A percentile compares a stretch with the other conserved stretches of the same genome.
These are phyloP conservation scores for Xylaria flabelliformis DNA, from an alignment of 495 filamentous ascomycete species.

Conservation along the genomic window DNA sequence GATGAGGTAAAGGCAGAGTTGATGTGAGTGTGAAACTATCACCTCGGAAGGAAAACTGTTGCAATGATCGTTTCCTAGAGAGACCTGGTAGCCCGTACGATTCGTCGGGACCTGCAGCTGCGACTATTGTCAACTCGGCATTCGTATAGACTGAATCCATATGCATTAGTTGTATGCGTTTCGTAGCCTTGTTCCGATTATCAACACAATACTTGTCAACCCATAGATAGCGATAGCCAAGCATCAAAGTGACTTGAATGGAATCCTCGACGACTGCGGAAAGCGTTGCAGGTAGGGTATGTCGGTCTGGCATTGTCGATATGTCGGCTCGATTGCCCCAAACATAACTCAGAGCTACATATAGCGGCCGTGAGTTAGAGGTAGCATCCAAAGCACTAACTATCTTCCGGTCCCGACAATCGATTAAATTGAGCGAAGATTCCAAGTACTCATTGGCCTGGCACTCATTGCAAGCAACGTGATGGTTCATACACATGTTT, in stretches of 20 bases:
- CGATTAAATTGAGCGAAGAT: conserved; percentile 9
- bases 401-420: neutral
- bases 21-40: conserved; percentile 27
- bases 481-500: neutral
- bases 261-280: conserved; percentile 37
- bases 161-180: conserved; percentile 35
- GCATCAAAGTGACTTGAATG: conserved; percentile 27
- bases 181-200: conserved; percentile 25
- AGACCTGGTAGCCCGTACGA: conserved; percentile 42
- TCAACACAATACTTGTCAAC: conserved; percentile 41
- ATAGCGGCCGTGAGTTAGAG: neutral
- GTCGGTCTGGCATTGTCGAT: neutral
- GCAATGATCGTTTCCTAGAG: neutral
- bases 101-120: conserved; percentile 38
- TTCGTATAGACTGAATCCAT: conserved; percentile 43
- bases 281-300: neutral
- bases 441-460: neutral
- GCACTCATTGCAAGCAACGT: neutral
- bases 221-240: conserved; percentile 40
- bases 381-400: neutral
- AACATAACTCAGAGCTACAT: conserved; percentile 35
- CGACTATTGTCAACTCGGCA: conserved; percentile 39
- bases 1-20: conserved; percentile 20
- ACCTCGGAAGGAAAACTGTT: conserved; percentile 17
- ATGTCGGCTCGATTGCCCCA: conserved; percentile 23